Conservation (phyloP, 345 rosid species). For the Salix udensis region DNA sequence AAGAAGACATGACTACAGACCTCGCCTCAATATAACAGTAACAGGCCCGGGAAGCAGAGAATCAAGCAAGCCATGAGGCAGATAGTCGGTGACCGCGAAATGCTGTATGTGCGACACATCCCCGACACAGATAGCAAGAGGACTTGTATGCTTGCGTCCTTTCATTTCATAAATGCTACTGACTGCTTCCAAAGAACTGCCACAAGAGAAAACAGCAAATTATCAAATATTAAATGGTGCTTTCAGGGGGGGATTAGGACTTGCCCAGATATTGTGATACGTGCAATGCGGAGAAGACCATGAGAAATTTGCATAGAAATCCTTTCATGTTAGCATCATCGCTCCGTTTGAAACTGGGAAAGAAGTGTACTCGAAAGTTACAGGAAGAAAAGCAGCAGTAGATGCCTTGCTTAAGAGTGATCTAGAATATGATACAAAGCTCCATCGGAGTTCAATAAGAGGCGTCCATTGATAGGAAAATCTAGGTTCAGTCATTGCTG, state of each 20-base stretch:
- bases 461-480: background rate
- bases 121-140: conserved; percentile 81
- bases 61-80: conserved; percentile 71
- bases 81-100: conserved; percentile 61
- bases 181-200: conserved; percentile 71
- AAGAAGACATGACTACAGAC: conserved; percentile 33
- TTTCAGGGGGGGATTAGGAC: background rate
- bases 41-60: conserved; percentile 89
- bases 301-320: background rate
- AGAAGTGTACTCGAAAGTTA: background rate
- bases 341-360: background rate
- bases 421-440: background rate
- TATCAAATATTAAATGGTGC: background rate
- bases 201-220: conserved; percentile 6
- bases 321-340: background rate
- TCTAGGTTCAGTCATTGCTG: background rate
- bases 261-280: background rate
- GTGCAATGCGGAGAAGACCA: background rate
- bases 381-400: background rate
- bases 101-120: conserved; percentile 74
- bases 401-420: background rate
- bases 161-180: conserved; percentile 81
- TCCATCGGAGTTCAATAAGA: background rate
- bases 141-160: conserved; percentile 79
- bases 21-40: conserved; percentile 70